Evolutionary conservation across 2,329 filamentous ascomycete genomes (phyloP).

Genomic region (Fusarium phyllophilum): DNA sequence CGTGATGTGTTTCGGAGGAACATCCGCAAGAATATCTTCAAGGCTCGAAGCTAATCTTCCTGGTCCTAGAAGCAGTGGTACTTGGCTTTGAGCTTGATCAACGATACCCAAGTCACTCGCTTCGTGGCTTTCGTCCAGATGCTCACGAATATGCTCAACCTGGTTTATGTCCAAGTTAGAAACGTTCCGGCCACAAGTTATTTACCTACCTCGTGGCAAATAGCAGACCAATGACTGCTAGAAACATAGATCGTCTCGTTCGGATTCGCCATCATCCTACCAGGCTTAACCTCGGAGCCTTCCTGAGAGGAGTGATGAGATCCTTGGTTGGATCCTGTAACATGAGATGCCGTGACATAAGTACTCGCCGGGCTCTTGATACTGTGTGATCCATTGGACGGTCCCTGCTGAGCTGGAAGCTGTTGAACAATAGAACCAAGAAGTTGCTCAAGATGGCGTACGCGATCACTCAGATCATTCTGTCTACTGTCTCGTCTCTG

Average conservation of each 20-base stretch:
- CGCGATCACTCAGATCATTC: conserved; percentile 25
- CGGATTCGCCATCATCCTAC: conserved; percentile 18
- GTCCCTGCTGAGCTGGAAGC: conserved; percentile 1
- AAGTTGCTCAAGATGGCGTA: conserved; percentile 29
- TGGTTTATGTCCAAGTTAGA: neutral
- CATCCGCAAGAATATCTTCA: conserved; percentile 22
- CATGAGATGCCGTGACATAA: neutral
- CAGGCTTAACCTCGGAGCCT: conserved; percentile 17
- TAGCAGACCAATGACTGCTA: conserved; percentile 32
- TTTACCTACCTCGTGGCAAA: conserved; percentile 11
- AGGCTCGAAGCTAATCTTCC: neutral
- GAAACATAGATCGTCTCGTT: conserved; percentile 38
- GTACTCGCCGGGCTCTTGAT: neutral
- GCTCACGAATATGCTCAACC: conserved; percentile 24
- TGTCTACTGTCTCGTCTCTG: conserved; percentile 6
- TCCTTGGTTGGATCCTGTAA: neutral
- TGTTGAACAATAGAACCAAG: conserved; percentile 31
- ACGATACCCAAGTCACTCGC: neutral
- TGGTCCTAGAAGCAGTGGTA: conserved; percentile 20
- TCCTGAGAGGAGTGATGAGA: neutral
- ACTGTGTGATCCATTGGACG: neutral
- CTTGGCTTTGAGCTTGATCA: conserved; percentile 9
- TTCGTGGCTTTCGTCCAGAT: conserved; percentile 13
- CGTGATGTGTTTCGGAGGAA: conserved; percentile 17
- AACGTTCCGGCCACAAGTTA: fast-evolving